phyloP scores from a whole-genome alignment of 2,329 filamentous ascomycete species.

The Sporothrix humicola region DNA sequence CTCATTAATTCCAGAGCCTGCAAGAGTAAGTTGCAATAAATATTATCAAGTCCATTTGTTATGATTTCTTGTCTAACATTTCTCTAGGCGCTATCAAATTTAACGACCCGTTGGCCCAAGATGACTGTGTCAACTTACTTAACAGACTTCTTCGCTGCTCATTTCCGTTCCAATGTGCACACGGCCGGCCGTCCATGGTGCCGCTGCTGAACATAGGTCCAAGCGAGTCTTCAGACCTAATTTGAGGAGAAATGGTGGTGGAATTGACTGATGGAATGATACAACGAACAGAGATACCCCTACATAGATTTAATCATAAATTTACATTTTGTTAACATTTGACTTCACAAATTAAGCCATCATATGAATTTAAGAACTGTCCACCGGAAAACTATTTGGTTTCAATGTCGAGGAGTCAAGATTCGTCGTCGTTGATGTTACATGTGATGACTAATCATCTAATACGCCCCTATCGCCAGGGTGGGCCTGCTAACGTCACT shows the following conservation, averaged over 20 bases:
- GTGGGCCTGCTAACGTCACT: constrained; percentile 24
- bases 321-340: too few species aligned
- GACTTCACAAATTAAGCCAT: too few species aligned
- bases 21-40: constrained; percentile 57
- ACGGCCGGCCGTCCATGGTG: constrained; percentile 72
- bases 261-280: too few species aligned
- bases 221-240: background rate
- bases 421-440: background rate
- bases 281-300: background rate
- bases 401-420: background rate
- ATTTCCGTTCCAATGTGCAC: constrained; percentile 84
- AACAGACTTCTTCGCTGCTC: constrained; percentile 62
- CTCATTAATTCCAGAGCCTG: constrained; percentile 78
- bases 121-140: constrained; percentile 66
- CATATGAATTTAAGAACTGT: too few species aligned
- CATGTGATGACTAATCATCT: background rate
- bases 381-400: too few species aligned
- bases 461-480: background rate
- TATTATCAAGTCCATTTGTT: too few species aligned
- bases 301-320: background rate
- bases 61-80: background rate
- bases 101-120: constrained; percentile 67
- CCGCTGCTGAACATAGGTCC: constrained; percentile 62
- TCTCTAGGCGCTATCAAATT: constrained; percentile 75
- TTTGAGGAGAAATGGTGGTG: background rate